phyloP scores from a whole-genome alignment of 352 stramenopile species.

The Globisporangium cylindrosporum region DNA sequence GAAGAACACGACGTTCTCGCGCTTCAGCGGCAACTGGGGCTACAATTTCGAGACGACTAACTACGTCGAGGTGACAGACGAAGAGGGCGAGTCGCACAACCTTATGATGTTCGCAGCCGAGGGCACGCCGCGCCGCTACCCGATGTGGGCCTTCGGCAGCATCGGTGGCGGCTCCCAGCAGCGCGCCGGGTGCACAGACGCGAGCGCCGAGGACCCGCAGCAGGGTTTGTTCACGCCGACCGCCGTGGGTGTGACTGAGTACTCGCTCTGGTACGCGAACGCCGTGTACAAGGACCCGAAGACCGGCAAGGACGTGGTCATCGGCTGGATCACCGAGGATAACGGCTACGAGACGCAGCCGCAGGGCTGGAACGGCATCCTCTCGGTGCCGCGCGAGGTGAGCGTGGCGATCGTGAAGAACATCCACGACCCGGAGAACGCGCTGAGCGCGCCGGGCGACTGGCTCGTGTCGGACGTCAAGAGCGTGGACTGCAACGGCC shows the following conservation, averaged over 20 bases:
- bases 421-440: conserved; percentile 46
- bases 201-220: conserved; percentile 9
- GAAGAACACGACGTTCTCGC: conserved; percentile 63
- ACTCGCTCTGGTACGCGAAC: conserved; percentile 70
- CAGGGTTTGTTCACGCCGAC: conserved; percentile 45
- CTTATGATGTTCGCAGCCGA: conserved; percentile 66
- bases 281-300: conserved; percentile 61
- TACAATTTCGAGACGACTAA: conserved; percentile 72
- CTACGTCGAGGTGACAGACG: conserved; percentile 56
- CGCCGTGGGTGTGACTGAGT: conserved; percentile 63
- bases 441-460: conserved; percentile 46
- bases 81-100: conserved; percentile 56
- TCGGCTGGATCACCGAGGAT: conserved; percentile 65
- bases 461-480: conserved; percentile 50
- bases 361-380: conserved; percentile 67
- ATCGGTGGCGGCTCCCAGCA: conserved; percentile 15
- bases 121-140: conserved; percentile 42
- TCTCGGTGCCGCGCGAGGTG: conserved; percentile 54
- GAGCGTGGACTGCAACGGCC: conserved; percentile 27
- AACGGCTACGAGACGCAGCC: conserved; percentile 49
- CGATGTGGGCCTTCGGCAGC: conserved; percentile 58
- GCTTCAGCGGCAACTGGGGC: conserved; percentile 53
- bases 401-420: conserved; percentile 47
- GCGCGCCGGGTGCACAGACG: conserved; percentile 14
- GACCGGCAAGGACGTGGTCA: conserved; percentile 49